Evolutionary conservation across 2,329 filamentous ascomycete genomes (phyloP), one percentile per base, ranked within the genome.

Genomic region (Leptodontidium sp.): DNA sequence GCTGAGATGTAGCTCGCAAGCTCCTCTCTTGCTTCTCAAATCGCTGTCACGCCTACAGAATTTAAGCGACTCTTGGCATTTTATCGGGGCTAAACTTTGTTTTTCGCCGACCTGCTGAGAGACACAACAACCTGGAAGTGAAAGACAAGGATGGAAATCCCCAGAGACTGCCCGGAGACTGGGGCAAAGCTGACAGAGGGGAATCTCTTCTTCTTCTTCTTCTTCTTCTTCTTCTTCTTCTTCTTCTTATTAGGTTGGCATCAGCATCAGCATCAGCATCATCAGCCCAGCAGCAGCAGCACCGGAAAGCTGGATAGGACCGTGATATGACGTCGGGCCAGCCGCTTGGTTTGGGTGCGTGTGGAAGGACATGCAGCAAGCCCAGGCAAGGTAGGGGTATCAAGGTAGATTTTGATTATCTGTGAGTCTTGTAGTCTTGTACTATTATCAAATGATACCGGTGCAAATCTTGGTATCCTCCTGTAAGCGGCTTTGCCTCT

Each of bases 71-170:
- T 52, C 59, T 68, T 52, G 50, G 64, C 63, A 55, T 40, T 32
- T 43, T 63, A 40, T 47, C 64, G 67, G 59, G 59, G 52, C 21
- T 53, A 45, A 66, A 64, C 52, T 47, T 65, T 68, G 67, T 65
- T 68, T 62, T 61, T 50, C 17, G 61, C 65, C 65, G 65, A 64
- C 38, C 26, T 14, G 38, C 43, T 21, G 32, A 61, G 21, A 26
- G 38, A 50, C 29, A 21, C 21, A 21, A 21, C 21, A 21, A 21
- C 21, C 21, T 21, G 21, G 21, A 21, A 32, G 35, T 15, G 52
- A 11, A 40, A 40, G 4, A 7, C 38, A 40, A 32, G 29, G 29
- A 32, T 3, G 6, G 38, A 12, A 40, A 40, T 40, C 38, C 38
- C 38, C 8, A 40, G 38, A 9, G 38, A 40, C 7, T 40, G 8